Conservation (phyloP, 768 basidiomycete species). For the Tulasnella sp. region DNA sequence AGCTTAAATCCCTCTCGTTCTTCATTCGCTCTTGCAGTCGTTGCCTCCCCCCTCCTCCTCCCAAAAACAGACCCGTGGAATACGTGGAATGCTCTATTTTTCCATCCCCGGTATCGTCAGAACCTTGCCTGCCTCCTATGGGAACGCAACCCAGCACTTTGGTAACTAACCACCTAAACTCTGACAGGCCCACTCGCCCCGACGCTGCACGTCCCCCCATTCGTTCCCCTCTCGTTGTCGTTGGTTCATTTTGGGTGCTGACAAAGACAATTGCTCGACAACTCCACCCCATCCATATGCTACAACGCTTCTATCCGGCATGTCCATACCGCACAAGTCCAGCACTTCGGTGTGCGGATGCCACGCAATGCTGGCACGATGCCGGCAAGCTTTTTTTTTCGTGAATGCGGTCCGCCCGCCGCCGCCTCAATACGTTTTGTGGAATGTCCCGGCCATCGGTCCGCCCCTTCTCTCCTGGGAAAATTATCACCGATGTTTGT, state of each 20-base stretch:
- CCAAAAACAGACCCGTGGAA: not conserved
- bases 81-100: not conserved
- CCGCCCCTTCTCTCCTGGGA: not conserved
- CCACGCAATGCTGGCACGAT: not conserved
- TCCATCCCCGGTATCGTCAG: not conserved
- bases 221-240: no score
- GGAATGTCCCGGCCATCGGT: not conserved
- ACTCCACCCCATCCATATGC: constrained; percentile 7
- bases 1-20: constrained; percentile 3
- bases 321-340: not conserved
- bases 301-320: not conserved
- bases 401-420: not conserved
- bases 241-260: not conserved
- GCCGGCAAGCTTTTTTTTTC: not conserved
- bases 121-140: not conserved
- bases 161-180: not conserved
- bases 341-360: not conserved
- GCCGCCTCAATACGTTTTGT: not conserved
- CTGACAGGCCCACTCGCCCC: not conserved
- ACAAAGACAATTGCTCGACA: not conserved
- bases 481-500: not conserved
- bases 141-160: not conserved
- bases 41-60: not conserved
- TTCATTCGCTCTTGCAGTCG: not conserved
- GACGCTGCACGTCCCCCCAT: not conserved